Base-by-base conservation (phyloP, 495 filamentous ascomycete species). In the Melanomma pulvis-pyrius region DNA sequence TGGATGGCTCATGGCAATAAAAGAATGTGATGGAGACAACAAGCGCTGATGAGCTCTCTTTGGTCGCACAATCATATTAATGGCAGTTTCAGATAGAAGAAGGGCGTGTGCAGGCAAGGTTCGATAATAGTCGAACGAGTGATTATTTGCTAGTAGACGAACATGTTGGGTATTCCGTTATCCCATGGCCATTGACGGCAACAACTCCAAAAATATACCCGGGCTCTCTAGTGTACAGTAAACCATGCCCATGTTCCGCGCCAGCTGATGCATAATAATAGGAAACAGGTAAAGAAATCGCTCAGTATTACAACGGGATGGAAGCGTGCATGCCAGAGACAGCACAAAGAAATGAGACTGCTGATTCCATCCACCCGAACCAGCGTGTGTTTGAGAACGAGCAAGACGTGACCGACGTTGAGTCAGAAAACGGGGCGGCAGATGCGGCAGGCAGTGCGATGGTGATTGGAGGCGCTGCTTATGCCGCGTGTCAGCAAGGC, bases 231-330 rank as follows among this genome's bases (percentile, higher is more conserved):
- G 59, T 47, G 46, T 52, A 68, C 30, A 58, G 52, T 44, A 2
- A 12, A 44, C n/a, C 65, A 63, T 63, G 57, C 36, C 51, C 48
- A 54, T 28, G 32, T 66, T 22, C 44, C 55, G 59, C 68, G 68
- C 68, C 68, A 71, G 41, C 59, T 61, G 29, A 71, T 71, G 68
- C 68, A 67, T 39, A 19, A 59, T 44, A 22, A 19, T 30, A 17
- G 32, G 54, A 71, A 67, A 30, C 58, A 59, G 63, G 47, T 51
- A 46, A 13, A 51, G 49, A 66, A 71, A 55, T 26, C 68, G 68
- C 68, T 71, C 53, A 60, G 36, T 67, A 71, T 71, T 71, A 71
- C 63, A 71, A 71, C 39, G 39, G 39, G 39, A 17, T 28, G 49
- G 48, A 46, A 48, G 50, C 53, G 55, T 28, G 39, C 50, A 48